Evolutionary conservation across 768 basidiomycete genomes (phyloP).

Genomic region (Pisolithus albus): DNA sequence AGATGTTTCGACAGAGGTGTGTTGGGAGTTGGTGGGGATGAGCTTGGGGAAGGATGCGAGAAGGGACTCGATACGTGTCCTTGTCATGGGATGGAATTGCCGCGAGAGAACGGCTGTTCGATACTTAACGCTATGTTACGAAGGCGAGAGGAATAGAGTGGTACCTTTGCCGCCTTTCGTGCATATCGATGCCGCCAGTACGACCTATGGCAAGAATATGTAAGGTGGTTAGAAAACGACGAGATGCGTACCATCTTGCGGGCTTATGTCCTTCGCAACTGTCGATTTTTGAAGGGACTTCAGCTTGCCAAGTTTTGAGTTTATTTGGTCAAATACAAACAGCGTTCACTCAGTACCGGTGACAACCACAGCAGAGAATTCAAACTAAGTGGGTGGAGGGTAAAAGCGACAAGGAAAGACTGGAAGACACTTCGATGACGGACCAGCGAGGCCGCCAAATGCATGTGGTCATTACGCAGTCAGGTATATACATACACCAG

Average conservation of each 20-base stretch:
- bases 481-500: too few relatives aligned
- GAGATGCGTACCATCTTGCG: slow-evolving; percentile 17
- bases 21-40: slow-evolving; percentile 90
- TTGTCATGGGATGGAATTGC: slow-evolving; percentile 90
- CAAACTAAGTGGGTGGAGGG: too few relatives aligned
- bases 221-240: background rate
- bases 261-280: too few relatives aligned
- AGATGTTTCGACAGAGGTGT: slow-evolving; percentile 91
- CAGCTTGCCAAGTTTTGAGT: too few relatives aligned
- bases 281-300: too few relatives aligned
- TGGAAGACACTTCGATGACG: too few relatives aligned
- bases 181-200: slow-evolving; percentile 91
- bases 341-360: too few relatives aligned
- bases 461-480: too few relatives aligned
- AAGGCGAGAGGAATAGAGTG: slow-evolving; percentile 16
- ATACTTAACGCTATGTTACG: background rate
- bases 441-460: too few relatives aligned
- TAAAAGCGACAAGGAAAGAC: too few relatives aligned
- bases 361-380: too few relatives aligned
- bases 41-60: slow-evolving; percentile 96
- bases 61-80: slow-evolving; percentile 89
- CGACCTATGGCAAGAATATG: slow-evolving; percentile 51
- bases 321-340: too few relatives aligned
- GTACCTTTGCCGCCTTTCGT: slow-evolving; percentile 89
- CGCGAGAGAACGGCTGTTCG: slow-evolving; percentile 84